Evolutionary conservation across 495 filamentous ascomycete genomes (phyloP).

Genomic region (Usnea hakonensis): DNA sequence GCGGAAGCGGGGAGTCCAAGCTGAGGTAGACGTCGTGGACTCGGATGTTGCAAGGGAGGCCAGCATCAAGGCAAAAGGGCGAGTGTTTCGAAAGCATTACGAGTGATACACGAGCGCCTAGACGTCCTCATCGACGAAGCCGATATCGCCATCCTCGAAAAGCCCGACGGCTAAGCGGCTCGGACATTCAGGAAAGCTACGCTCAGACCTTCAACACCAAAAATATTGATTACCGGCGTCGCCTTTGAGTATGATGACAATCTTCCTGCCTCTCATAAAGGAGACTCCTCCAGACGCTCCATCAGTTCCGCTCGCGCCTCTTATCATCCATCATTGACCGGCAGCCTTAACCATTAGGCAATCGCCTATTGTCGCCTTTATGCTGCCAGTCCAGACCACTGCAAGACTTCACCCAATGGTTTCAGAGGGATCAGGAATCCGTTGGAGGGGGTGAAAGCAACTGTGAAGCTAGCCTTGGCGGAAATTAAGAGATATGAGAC

Average conservation of each 20-base stretch:
- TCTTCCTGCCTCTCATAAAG: constrained; percentile 41
- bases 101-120: too few relatives aligned
- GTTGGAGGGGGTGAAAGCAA: constrained; percentile 27
- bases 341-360: constrained; percentile 17
- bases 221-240: constrained; percentile 35
- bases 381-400: constrained; percentile 24
- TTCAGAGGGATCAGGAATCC: constrained; percentile 28
- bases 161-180: constrained; percentile 8
- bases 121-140: constrained; percentile 50
- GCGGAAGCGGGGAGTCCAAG: constrained; percentile 12
- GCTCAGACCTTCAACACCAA: constrained; percentile 38
- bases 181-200: constrained; percentile 19
- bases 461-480: constrained; percentile 25
- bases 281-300: constrained; percentile 21
- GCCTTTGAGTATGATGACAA: constrained; percentile 38
- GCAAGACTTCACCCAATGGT: constrained; percentile 34
- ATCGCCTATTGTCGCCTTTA: constrained; percentile 32
- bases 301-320: constrained; percentile 20
- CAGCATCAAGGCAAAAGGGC: constrained; percentile 37
- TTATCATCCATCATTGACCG: not conserved
- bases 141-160: constrained; percentile 21
- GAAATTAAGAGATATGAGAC: constrained; percentile 22
- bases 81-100: constrained; percentile 26
- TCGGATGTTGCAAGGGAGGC: constrained; percentile 39
- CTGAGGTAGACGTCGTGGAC: constrained; percentile 34